A percentile compares a stretch with the other conserved stretches of the same genome.
Conservation (phyloP, 2,329 filamentous ascomycete genomes). For the Neoscytalidium dimidiatum region DNA sequence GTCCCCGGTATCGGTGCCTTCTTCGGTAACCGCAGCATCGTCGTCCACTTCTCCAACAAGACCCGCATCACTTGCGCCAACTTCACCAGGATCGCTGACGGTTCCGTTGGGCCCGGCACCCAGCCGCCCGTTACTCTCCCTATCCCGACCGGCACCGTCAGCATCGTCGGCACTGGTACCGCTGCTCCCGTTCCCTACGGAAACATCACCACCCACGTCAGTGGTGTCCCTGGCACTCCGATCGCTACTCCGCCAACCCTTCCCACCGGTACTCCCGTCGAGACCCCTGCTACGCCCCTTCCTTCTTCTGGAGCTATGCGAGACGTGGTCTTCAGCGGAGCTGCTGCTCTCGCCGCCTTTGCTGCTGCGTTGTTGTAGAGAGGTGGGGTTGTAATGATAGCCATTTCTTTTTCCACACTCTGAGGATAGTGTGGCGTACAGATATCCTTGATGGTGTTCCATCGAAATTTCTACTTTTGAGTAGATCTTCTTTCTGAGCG, state of each 20-base stretch:
- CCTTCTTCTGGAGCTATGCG: slow-evolving; percentile 2
- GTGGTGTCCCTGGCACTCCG: not conserved
- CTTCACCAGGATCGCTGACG: slow-evolving; percentile 39
- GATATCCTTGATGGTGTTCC: not conserved
- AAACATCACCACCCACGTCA: not conserved
- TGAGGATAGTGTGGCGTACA: not conserved
- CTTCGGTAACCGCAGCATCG: slow-evolving; percentile 57
- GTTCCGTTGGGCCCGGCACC: not conserved
- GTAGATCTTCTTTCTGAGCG: not conserved
- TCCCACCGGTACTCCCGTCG: not conserved
- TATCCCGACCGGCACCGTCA: not conserved
- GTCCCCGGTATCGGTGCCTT: slow-evolving; percentile 44
- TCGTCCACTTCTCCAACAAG: slow-evolving; percentile 56
- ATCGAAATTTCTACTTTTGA: not conserved
- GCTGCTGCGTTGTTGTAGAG: not conserved
- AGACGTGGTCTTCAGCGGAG: not conserved
- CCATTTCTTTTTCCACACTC: not conserved
- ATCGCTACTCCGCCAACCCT: not conserved
- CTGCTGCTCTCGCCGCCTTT: not conserved
- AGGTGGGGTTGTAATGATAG: not conserved
- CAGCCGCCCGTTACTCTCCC: not conserved
- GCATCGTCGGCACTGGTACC: not conserved
- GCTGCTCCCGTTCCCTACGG: not conserved
- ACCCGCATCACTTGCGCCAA: slow-evolving; percentile 60
- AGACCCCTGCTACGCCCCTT: not conserved